Evolutionary conservation across 495 filamentous ascomycete genomes (phyloP), one percentile per base, ranked within the genome.

Genomic region (Symbiotaphrina buchneri): DNA sequence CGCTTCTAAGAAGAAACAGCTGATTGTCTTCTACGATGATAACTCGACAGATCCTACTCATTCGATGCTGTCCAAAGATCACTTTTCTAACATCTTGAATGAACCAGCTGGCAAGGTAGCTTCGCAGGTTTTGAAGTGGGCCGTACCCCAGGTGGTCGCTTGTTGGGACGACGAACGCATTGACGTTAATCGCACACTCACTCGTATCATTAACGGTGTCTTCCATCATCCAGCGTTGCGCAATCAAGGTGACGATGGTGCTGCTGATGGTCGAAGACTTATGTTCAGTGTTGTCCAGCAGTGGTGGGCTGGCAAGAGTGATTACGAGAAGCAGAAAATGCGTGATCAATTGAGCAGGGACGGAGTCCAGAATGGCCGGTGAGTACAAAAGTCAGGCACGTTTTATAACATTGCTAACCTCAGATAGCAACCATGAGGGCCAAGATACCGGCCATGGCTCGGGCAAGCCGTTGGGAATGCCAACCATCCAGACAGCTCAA

Each of bases 21-120:
- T 71, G 39, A 63, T 81, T 32, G 80, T 93, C 18, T 93, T 90
- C 50, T 43, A 73, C n/a, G 71, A 93, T 39, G 71, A 84, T 38
- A 27, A 55, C 22, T 74, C 49, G 30, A 64, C 66, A 14, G 71
- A 93, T 44, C 83, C 83, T 5, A 93, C 83, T 6, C 83, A 93
- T 48, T 83, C 75, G n/a, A 93, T 92, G 83, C 63, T 93, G 13
- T 78, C 77, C 26, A 93, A 93, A 56, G 83, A 91, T n/a, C 35
- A 38, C 18, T 32, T 34, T 18, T 34, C 32, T 16, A 53, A 48
- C 25, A 59, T 82, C 14, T 68, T 93, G 30, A 93, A 93, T 45
- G 81, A 90, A 47, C 68, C 80, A 16, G 83, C 80, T 10, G 83
- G 83, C 19, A 75, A 72, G 37, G 61, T 83, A 35, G 82, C 83